These are phyloP conservation scores for Stenogyne calaminthoides DNA, from an alignment of 305 asterid genomes.

Conservation along the genomic window DNA sequence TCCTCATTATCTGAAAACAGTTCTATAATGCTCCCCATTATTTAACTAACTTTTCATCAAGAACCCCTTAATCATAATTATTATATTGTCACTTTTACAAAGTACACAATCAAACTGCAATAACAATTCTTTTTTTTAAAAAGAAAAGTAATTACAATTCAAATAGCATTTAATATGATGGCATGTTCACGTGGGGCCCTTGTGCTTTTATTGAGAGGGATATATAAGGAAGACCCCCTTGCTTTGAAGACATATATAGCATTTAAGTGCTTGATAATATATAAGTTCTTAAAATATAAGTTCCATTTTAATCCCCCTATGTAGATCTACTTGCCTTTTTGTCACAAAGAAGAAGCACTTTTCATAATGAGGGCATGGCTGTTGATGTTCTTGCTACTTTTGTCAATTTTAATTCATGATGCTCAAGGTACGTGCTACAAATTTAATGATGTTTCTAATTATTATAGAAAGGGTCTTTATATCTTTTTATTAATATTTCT, in stretches of 20 bases:
- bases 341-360: neutral
- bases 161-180: slow-evolving; percentile 28
- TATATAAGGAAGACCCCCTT: slow-evolving; percentile 24
- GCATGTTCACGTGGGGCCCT: slow-evolving; percentile 46
- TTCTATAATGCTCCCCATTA: slow-evolving; percentile 44
- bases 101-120: slow-evolving; percentile 18
- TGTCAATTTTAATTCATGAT: slow-evolving; percentile 45
- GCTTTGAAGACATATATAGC: slow-evolving; percentile 20
- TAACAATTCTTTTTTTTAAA: neutral
- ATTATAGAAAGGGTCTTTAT: neutral
- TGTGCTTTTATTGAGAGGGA: slow-evolving; percentile 18
- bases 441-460: neutral
- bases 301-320: slow-evolving; percentile 5
- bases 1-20: slow-evolving; percentile 43
- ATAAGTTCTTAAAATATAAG: slow-evolving; percentile 23
- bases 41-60: slow-evolving; percentile 26
- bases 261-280: slow-evolving; percentile 23
- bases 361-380: slow-evolving; percentile 45
- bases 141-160: neutral
- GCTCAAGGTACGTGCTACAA: slow-evolving; percentile 41
- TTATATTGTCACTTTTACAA: slow-evolving; percentile 25
- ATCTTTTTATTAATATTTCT: neutral
- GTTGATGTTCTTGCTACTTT: slow-evolving; percentile 46
- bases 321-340: neutral
- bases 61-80: slow-evolving; percentile 28